A percentile compares a stretch with the other conserved stretches of the same genome.
Evolutionary conservation across 2,329 filamentous ascomycete species (phyloP).

Genomic region (Boeremia exigua): DNA sequence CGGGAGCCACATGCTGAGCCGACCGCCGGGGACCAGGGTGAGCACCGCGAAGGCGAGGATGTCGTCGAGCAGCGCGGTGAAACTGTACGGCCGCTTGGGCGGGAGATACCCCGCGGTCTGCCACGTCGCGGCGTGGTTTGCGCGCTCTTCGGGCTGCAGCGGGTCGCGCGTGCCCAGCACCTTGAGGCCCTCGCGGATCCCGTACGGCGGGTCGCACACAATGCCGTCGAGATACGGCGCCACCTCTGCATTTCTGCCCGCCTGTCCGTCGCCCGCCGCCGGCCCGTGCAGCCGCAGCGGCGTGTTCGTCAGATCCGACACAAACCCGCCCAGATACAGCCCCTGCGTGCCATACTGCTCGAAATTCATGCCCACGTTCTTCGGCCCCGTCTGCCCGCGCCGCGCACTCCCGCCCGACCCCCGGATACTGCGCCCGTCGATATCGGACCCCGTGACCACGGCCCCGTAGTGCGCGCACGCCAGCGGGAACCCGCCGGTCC

Average conservation of each 20-base stretch:
- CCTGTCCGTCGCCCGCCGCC: background rate
- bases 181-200: constrained; percentile 87
- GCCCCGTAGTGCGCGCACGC: constrained; percentile 92
- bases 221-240: constrained; percentile 78
- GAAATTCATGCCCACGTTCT: constrained; percentile 74
- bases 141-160: constrained; percentile 30
- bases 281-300: constrained; percentile 60
- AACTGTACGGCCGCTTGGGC: constrained; percentile 91
- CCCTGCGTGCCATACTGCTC: constrained; percentile 75
- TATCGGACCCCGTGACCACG: constrained; percentile 83
- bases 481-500: constrained; percentile 90
- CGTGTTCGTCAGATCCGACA: constrained; percentile 86
- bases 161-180: constrained; percentile 78
- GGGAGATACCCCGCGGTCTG: constrained; percentile 69
- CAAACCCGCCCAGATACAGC: constrained; percentile 77
- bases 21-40: constrained; percentile 77
- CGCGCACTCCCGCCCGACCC: constrained; percentile 61
- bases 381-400: constrained; percentile 49
- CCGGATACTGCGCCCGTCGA: constrained; percentile 87
- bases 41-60: constrained; percentile 81
- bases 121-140: constrained; percentile 36
- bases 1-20: constrained; percentile 96
- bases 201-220: constrained; percentile 94
- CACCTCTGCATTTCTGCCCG: background rate
- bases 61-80: constrained; percentile 87